Evolutionary conservation across 768 basidiomycete species (phyloP).

Genomic region (Rhizopogon vinicolor): DNA sequence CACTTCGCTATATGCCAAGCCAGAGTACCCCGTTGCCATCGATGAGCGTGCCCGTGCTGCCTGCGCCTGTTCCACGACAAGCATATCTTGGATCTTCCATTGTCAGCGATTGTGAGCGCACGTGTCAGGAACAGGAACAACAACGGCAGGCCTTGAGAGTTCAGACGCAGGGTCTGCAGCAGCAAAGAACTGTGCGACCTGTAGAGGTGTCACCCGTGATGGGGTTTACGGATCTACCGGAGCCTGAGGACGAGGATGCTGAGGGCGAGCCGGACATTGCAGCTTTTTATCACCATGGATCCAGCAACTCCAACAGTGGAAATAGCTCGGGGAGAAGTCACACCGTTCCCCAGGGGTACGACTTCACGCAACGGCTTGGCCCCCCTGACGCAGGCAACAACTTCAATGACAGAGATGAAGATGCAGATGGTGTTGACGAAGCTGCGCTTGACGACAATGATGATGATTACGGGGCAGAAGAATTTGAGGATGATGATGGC

Average conservation of each 20-base stretch:
- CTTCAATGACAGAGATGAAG: slow-evolving; percentile 17
- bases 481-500: slow-evolving; percentile 18
- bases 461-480: slow-evolving; percentile 26
- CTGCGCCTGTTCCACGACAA: slow-evolving; percentile 30
- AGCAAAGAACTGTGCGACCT: slow-evolving; percentile 27
- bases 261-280: slow-evolving; percentile 29
- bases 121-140: slow-evolving; percentile 35
- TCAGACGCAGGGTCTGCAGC: slow-evolving; percentile 26
- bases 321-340: slow-evolving; percentile 22
- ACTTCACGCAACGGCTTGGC: slow-evolving; percentile 13
- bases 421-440: slow-evolving; percentile 23
- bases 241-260: slow-evolving; percentile 29
- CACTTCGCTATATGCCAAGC: slow-evolving; percentile 18
- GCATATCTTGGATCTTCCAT: slow-evolving; percentile 25
- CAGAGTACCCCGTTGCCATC: slow-evolving; percentile 15
- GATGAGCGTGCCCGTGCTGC: slow-evolving; percentile 16
- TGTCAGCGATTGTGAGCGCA: slow-evolving; percentile 29
- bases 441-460: slow-evolving; percentile 12
- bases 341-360: slow-evolving; percentile 5
- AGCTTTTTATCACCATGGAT: slow-evolving; percentile 22
- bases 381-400: slow-evolving; percentile 13
- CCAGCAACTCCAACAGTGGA: slow-evolving; percentile 12
- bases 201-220: slow-evolving; percentile 29
- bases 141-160: slow-evolving; percentile 24
- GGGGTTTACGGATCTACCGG: slow-evolving; percentile 23